phyloP scores from a whole-genome alignment of 1,284 basidiomycete genomes.

The Hortiboletus rubellus region DNA sequence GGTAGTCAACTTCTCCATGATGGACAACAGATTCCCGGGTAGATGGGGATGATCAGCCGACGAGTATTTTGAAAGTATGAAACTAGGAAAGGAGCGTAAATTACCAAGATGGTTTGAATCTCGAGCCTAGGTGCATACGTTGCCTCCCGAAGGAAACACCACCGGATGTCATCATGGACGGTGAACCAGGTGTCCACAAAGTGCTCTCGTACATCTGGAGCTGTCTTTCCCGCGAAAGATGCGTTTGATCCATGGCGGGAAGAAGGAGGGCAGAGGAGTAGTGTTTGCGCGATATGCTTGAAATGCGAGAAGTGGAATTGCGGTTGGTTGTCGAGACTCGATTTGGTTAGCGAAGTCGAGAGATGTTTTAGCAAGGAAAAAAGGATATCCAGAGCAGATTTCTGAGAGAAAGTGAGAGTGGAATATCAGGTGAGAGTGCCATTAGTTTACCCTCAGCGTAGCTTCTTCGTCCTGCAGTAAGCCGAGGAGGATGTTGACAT shows the following conservation, averaged over 20 bases:
- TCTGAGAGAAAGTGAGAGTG: slow-evolving; percentile 43
- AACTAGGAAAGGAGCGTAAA: slow-evolving; percentile 16
- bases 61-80: slow-evolving; percentile 24
- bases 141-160: slow-evolving; percentile 89
- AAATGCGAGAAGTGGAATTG: slow-evolving; percentile 75
- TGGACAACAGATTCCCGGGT: slow-evolving; percentile 66
- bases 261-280: slow-evolving; percentile 65
- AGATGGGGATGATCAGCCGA: slow-evolving; percentile 42
- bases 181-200: slow-evolving; percentile 75
- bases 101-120: background rate
- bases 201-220: slow-evolving; percentile 59
- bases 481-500: slow-evolving; percentile 65
- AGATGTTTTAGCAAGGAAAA: slow-evolving; percentile 80
- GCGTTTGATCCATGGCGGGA: slow-evolving; percentile 32
- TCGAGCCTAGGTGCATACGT: slow-evolving; percentile 48
- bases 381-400: slow-evolving; percentile 74
- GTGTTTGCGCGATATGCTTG: slow-evolving; percentile 58
- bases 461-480: slow-evolving; percentile 75
- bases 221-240: slow-evolving; percentile 40
- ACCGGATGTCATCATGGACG: slow-evolving; percentile 87
- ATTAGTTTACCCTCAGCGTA: slow-evolving; percentile 50
- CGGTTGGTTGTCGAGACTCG: slow-evolving; percentile 40
- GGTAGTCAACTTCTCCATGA: slow-evolving; percentile 78
- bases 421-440: background rate
- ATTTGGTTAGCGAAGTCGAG: slow-evolving; percentile 60